Base-by-base conservation (phyloP, 2,329 filamentous ascomycete genomes). In the Periconia digitata region DNA sequence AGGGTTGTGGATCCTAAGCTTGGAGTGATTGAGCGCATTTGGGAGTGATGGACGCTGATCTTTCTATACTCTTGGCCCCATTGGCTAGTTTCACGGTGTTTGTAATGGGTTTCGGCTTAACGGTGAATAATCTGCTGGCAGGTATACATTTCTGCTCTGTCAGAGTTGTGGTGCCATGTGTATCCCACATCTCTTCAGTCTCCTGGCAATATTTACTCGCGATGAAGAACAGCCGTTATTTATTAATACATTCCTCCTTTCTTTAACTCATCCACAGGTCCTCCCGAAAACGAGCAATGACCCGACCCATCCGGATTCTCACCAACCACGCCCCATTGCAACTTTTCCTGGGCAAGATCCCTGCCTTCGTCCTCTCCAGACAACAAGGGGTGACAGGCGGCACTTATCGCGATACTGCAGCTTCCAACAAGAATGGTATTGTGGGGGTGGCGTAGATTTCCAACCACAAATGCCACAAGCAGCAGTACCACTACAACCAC, bases 401-500 rank as follows among this genome's bases (percentile, higher is more conserved):
- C 39, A 18, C 39, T 41, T 6, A 41, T 41, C 15, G 39, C 39
- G 12, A n/a, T 22, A 17, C 39, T 41, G 23, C 39, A 41, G 22
- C 39, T 41, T 16, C 87, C 85, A 20, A 87, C 91, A 76, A 92
- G 90, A 70, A 88, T 89, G 52, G 90, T 92, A 53, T 78, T 91
- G 15, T 87, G 86, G 6, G 78, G 90, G 13, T 88, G 87, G 2
- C 85, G 87, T 1, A 86, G 86, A 0, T 90, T 91, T 69, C 88
- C 88, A 32, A 77, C 76, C 63, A 84, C 46, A 18, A 54, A 44
- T 17, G 44, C 40, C 3, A 52, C n/a, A 13, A 29, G 47, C 35
- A 37, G 53, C 13, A 46, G 39, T 4, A 38, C 18, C 13, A 49
- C 46, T 8, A 43, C 38, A 8, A 49, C 46, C 5, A 62, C 10